Evolutionary conservation across 2,329 filamentous ascomycete genomes (phyloP), one percentile per base, ranked within the genome.

Genomic region (Samsoniella hepiali): DNA sequence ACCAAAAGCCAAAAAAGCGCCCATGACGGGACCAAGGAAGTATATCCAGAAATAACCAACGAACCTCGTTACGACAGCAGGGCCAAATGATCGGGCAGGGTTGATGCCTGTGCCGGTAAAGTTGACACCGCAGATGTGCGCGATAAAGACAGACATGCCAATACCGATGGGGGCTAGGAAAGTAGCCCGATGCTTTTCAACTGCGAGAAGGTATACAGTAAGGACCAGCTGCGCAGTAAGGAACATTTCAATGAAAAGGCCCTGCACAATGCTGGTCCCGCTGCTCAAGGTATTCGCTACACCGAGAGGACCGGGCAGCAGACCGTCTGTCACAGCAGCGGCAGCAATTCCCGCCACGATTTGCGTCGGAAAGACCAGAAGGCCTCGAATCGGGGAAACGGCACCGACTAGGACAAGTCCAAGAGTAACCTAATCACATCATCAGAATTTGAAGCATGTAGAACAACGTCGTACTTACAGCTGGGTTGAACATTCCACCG

Each of bases 111-210:
- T 80, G 29, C 79, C 79, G 1, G 81, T 82, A 67, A 76, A 83
- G 66, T 78, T 77, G 29, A 80, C 78, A 32, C 77, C 76, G 44
- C 72, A 74, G 58, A 81, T 72, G 71, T 82, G 76, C 5, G 77
- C 77, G 50, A 91, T 82, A 72, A 92, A 91, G 60, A 92, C 81
- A 0, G 88, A 80, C 2, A 91, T 74, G 1, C 90, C 90, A 68
- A 93, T 91, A 13, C 87, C 88, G 3, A 92, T 76, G 0, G 90
- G 89, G 0, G 89, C 89, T 1, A 91, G 76, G 70, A 82, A 91
- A 0, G 89, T 92, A 2, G 85, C 85, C 51, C 87, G 86, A 73
- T 91, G 88, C 76, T 92, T 91, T 72, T 91, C 88, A 4, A 86
- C 84, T 0, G 88, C 88, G 51, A 91, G 79, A 83, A 91, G 88